Conservation (phyloP, 495 filamentous ascomycete genomes). For the Podospora tetraspora region DNA sequence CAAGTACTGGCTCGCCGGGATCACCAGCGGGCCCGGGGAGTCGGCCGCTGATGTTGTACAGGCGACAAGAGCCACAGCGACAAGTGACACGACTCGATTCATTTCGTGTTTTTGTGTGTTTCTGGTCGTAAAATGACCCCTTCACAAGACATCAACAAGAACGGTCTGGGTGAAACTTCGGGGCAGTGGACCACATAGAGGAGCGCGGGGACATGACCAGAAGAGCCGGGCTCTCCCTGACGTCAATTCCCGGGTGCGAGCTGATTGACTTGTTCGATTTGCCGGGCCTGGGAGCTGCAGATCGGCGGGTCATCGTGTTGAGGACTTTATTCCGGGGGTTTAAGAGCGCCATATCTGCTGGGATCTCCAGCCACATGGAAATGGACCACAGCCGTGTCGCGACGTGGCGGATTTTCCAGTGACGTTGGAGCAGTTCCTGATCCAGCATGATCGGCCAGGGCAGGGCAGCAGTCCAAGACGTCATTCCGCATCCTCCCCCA, state of each 20-base stretch:
- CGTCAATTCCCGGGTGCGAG: background rate
- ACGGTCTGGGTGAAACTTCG: background rate
- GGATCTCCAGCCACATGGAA: background rate
- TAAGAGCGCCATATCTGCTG: background rate
- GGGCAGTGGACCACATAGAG: background rate
- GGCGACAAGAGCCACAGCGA: background rate
- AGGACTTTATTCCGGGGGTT: background rate
- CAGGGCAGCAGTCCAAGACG: background rate
- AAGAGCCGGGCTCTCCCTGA: background rate
- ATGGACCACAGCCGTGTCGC: background rate
- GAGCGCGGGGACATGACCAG: background rate
- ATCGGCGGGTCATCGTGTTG: background rate
- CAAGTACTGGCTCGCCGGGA: slow-evolving; percentile 29
- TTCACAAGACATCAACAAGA: background rate
- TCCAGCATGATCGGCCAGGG: background rate
- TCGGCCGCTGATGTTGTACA: background rate
- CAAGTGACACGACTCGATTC: background rate
- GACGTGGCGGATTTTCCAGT: background rate
- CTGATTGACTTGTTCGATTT: background rate
- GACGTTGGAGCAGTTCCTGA: background rate
- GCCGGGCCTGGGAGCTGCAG: background rate
- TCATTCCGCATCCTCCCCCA: slow-evolving; percentile 7
- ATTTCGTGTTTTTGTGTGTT: background rate
- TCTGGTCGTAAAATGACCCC: background rate
- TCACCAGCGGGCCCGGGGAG: slow-evolving; percentile 27